Evolutionary conservation across 768 basidiomycete genomes (phyloP), one percentile per base, ranked within the genome.

Genomic region (Mycena crocata): DNA sequence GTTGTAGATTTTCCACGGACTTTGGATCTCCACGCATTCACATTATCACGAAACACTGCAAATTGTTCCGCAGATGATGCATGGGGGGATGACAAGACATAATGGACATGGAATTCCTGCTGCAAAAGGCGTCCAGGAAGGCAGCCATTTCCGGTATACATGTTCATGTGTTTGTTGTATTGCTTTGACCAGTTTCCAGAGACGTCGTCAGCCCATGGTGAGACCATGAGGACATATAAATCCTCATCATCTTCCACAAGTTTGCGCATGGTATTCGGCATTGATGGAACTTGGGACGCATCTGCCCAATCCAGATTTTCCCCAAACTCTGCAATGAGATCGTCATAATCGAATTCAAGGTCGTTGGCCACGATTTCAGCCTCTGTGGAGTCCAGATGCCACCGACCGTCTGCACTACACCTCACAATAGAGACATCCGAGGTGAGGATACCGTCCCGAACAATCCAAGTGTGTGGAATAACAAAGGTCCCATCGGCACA

Each of bases 201-300:
- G n/a, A n/a, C n/a, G n/a, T n/a, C n/a, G n/a, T 14, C 30, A 4
- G 28, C 24, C 37, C 37, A 37, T 37, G 37, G 39, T 10, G 67
- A 57, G 2, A 80, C 64, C 51, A 79, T 72, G 17, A 77, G 44
- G 4, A 77, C 57, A 46, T 72, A 80, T 39, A 67, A 77, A 24
- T 78, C 62, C 2, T 67, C 30, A 0, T 44, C n/a, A 2, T 69
- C 62, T 7, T 54, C 54, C 8, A 52, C 55, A 32, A 57, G 55
- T 28, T 42, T 31, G 8, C 39, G 39, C 54, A 56, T 56, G 23
- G 2, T 2, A 24, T 56, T 56, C 7, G 54, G 54, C 54, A 56
- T 56, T 2, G n/a, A 7, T 5, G 54, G 24, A 5, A 56, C 54
- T 40, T 28, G 46, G 12, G 63, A 64, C 14, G 12, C 40, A 10